Conservation (phyloP, 2,329 filamentous ascomycete genomes). For the Pyrenochaeta sp. region DNA sequence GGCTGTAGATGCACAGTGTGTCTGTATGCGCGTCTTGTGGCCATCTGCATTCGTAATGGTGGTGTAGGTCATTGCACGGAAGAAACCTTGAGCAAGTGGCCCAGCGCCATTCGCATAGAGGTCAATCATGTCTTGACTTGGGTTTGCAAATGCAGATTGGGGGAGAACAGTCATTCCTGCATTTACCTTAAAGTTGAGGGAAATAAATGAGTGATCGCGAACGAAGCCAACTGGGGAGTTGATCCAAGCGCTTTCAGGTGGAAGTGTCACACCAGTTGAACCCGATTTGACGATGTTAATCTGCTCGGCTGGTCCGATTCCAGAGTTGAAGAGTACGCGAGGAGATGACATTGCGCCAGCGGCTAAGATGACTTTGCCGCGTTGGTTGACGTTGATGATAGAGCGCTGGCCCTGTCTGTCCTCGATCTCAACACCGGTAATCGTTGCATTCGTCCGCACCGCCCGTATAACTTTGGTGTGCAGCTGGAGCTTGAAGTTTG, state of each 20-base stretch:
- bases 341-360: constrained; percentile 34
- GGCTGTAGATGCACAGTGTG: constrained; percentile 49
- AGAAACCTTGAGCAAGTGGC: constrained; percentile 51
- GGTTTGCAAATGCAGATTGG: constrained; percentile 20
- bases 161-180: constrained; percentile 17
- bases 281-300: constrained; percentile 29
- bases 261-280: constrained; percentile 20
- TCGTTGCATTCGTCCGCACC: constrained; percentile 18
- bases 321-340: constrained; percentile 35
- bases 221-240: constrained; percentile 38
- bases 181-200: constrained; percentile 20
- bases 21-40: constrained; percentile 41
- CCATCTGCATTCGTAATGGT: constrained; percentile 49
- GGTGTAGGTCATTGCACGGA: constrained; percentile 56
- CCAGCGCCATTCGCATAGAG: constrained; percentile 39
- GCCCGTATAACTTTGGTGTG: constrained; percentile 30
- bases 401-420: constrained; percentile 12
- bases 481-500: constrained; percentile 34
- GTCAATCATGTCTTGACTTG: constrained; percentile 17
- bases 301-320: constrained; percentile 36
- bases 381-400: constrained; percentile 26
- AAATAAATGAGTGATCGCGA: constrained; percentile 32
- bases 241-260: constrained; percentile 28
- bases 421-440: constrained; percentile 32
- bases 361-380: constrained; percentile 36